Base-by-base conservation (phyloP, 768 basidiomycete species). In the Lyophyllum decastes region DNA sequence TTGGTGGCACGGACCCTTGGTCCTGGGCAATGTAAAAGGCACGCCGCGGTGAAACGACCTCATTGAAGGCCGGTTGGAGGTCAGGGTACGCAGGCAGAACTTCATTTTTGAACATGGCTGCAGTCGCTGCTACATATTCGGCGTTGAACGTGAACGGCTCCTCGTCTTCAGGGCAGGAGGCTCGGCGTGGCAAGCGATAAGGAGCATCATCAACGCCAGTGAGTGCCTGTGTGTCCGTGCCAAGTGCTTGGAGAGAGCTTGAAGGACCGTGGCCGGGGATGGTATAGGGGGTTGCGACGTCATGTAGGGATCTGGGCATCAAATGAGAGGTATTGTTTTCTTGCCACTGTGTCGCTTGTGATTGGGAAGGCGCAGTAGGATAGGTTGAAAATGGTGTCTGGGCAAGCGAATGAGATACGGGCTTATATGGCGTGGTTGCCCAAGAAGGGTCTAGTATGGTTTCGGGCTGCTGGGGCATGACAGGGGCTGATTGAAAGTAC, bases 101-200 rank as follows among this genome's bases (percentile, higher is more conserved):
- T 57, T 75, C 76, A 2, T 61, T 60, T 27, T 70, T 68, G 54
- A 72, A 76, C 54, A 76, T 62, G 5, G 64, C 66, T 14, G 66
- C 67, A 2, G 73, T 75, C 12, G 70, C 73, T 1, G 70, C 73
- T 24, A 76, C 70, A 57, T 72, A 75, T 55, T 72, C 68, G 21
- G 66, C 62, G n/a, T 62, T 63, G 62, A 77, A 76, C 3, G 66
- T 72, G 64, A 77, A 77, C 4, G 71, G 70, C 40, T 70, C 71
- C 17, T 77, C 74, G 34, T 73, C 73, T 34, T 69, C 67, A 12
- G 66, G 63, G 40, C 48, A 52, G 16, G 61, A 62, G 5, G 58
- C 41, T 46, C 57, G 63, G 17, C 64, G 45, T 57, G 62, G 64
- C 41, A 63, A 56, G 30, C 51, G 53, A 19, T 59, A 30, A 19